phyloP scores from a whole-genome alignment of 2,329 filamentous ascomycete genomes.

The Colletotrichum lindemuthianum region DNA sequence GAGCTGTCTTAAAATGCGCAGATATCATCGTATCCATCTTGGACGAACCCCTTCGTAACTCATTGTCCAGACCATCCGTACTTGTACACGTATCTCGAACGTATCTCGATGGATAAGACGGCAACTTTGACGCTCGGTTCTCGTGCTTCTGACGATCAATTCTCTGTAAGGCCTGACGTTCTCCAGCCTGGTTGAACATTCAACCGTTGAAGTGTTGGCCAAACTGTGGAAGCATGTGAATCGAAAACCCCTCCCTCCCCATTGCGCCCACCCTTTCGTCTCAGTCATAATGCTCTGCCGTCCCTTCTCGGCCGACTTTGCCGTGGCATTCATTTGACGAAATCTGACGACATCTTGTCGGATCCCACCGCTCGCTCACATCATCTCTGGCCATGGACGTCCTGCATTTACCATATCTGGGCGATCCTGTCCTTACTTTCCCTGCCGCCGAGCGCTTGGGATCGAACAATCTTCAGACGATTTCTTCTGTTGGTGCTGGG shows the following conservation, averaged over 20 bases:
- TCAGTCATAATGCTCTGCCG: constrained; percentile 23
- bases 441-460: constrained; percentile 15
- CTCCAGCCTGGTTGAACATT: too few relatives aligned
- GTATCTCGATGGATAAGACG: constrained; percentile 7
- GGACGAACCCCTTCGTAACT: too few relatives aligned
- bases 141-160: neutral
- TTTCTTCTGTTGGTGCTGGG: neutral
- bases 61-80: too few relatives aligned
- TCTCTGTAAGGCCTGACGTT: neutral
- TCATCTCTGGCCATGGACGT: constrained; percentile 4
- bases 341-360: constrained; percentile 14
- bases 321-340: constrained; percentile 26
- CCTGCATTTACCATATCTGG: constrained; percentile 7
- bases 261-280: constrained; percentile 6
- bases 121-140: constrained; percentile 18
- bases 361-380: constrained; percentile 7
- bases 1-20: constrained; percentile 24
- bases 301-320: constrained; percentile 23
- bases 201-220: neutral
- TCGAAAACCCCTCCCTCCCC: constrained; percentile 3
- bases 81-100: neutral
- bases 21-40: constrained; percentile 26
- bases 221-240: constrained; percentile 23
- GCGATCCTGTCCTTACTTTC: neutral
- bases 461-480: constrained; percentile 14